Base-by-base conservation (phyloP, 495 filamentous ascomycete species). In the Penicillium canariense region DNA sequence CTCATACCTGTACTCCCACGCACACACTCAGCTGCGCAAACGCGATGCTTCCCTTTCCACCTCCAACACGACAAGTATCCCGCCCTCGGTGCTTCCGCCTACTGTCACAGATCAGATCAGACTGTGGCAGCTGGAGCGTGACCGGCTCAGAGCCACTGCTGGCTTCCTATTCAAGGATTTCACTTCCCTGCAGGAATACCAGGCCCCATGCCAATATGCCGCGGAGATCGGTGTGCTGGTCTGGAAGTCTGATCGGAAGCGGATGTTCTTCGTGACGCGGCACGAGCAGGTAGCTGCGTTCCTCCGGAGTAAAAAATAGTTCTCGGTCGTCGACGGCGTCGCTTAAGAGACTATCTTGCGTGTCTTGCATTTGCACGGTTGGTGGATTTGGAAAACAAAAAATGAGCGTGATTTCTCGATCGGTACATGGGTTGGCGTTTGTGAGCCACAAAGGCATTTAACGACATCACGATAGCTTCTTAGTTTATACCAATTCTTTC, bases 101-200 rank as follows among this genome's bases (percentile, higher is more conserved):
- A 97, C 95, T 0, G 95, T 98, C 23, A 89, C 97, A 36, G 94
- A 98, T 75, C 94, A 98, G 74, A 97, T 98, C 56, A 80, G 92
- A 5, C 81, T 98, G 9, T 98, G 94, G 94, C 94, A 98, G 75
- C 87, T 96, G 47, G 95, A 98, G 67, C 88, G 91, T 27, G 95
- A 98, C 67, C 81, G 94, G 46, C 93, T 97, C 78, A 86, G 86
- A 66, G 80, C 87, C 5, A 91, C 84, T 10, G 68, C 78, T 5
- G 94, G 94, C 2, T 97, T 87, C 67, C 66, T 97, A 28, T 96
- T 98, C 79, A 87, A 87, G 56, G 93, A 97, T 38, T 96, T 97
- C 62, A 83, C 82, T 48, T 84, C 70, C 44, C 68, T 78, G 40
- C 79, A 83, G 18, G 95, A 96, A 61, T 98, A 94, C 61, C 81